Evolutionary conservation across 495 filamentous ascomycete genomes (phyloP).

Genomic region (Cudoniella acicularis): DNA sequence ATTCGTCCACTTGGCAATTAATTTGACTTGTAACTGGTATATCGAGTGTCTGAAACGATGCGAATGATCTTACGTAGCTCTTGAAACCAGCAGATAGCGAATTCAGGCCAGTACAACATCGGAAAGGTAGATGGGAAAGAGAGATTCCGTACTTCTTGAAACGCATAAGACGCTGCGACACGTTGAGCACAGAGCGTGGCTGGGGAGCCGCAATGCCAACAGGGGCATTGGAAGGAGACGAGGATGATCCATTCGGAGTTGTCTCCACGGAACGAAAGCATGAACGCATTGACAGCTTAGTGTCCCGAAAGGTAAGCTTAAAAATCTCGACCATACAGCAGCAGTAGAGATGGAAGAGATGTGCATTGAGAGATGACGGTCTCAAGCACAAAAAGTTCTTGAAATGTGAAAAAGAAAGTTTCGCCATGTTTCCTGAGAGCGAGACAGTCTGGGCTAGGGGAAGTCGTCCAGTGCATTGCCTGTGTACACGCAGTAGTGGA

Average conservation of each 20-base stretch:
- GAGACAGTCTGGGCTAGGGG: neutral
- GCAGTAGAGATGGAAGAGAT: neutral
- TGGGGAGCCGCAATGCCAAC: too few relatives aligned
- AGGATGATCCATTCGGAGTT: conserved; percentile 14
- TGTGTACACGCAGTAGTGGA: neutral
- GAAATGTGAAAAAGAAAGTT: conserved; percentile 11
- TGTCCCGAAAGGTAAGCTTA: conserved; percentile 10
- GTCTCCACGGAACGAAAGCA: neutral
- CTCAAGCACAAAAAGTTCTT: conserved; percentile 1
- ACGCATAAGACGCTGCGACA: conserved; percentile 5
- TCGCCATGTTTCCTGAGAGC: neutral
- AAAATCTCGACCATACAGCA: too few relatives aligned
- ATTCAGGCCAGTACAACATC: neutral
- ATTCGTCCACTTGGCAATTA: neutral
- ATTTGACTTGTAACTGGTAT: neutral
- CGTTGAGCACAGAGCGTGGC: neutral
- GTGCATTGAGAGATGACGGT: conserved; percentile 1
- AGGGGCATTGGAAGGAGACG: neutral
- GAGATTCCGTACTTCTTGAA: neutral
- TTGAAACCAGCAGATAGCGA: neutral
- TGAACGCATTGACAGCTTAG: conserved; percentile 7
- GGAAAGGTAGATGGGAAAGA: neutral
- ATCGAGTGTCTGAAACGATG: neutral
- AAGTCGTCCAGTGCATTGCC: neutral
- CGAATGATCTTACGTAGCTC: neutral